phyloP scores from a whole-genome alignment of 306 rosid genomes.

The Quercus alba region DNA sequence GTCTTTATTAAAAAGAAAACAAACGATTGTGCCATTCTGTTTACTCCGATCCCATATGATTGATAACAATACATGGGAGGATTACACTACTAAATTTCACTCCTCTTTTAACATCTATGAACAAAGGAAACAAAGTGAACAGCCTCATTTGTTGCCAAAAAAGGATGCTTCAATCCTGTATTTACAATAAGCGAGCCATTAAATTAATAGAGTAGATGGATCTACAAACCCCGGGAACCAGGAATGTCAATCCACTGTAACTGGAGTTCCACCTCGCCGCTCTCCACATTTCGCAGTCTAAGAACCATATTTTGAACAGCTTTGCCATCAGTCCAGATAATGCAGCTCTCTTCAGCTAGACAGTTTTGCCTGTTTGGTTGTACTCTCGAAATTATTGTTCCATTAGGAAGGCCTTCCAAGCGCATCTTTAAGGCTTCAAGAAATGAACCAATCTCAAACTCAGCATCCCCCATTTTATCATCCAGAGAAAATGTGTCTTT shows the following conservation, averaged over 20 bases:
- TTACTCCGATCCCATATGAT: no score
- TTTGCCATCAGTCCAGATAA: conserved; percentile 48
- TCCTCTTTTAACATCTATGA: no score
- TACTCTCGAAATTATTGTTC: conserved; percentile 48
- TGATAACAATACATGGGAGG: no score
- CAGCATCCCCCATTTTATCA: conserved; percentile 91
- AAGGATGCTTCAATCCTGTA: background rate
- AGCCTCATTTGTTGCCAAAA: no score
- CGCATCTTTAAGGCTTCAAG: conserved; percentile 44
- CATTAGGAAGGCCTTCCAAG: conserved; percentile 34
- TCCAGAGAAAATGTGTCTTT: conserved; percentile 61
- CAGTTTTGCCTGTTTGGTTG: conserved; percentile 59
- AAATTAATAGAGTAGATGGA: background rate
- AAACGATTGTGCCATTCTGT: no score
- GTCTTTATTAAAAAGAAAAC: no score
- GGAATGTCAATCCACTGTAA: conserved; percentile 76
- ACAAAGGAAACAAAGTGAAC: no score
- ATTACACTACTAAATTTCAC: no score
- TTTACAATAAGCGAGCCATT: background rate
- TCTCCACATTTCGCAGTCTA: conserved; percentile 73
- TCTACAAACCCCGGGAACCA: conserved; percentile 48
- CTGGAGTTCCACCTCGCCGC: conserved; percentile 73
- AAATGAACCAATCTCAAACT: conserved; percentile 50
- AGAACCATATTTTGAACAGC: conserved; percentile 61
- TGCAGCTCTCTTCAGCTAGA: conserved; percentile 67